Evolutionary conservation across 768 basidiomycete genomes (phyloP).

Genomic region (Tricholoma saponaceum): DNA sequence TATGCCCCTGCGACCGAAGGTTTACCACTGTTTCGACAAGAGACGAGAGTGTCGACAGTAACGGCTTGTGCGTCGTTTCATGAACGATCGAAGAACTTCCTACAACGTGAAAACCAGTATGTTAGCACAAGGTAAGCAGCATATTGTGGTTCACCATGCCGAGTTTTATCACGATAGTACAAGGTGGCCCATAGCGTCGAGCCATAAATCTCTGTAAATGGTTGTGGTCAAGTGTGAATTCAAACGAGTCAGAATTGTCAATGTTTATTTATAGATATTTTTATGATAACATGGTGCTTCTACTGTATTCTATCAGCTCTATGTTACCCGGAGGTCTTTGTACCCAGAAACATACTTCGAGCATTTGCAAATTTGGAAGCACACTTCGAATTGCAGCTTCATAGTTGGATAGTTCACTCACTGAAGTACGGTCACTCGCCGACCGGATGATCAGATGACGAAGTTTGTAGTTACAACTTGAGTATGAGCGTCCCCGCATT

Average conservation of each 20-base stretch:
- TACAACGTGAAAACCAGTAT: constrained; percentile 23
- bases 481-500: not conserved
- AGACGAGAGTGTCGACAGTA: constrained; percentile 86
- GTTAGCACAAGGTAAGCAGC: constrained; percentile 8
- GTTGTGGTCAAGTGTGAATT: not conserved
- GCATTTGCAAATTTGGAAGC: too few relatives aligned
- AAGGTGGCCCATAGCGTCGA: constrained; percentile 30
- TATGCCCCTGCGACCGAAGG: constrained; percentile 78
- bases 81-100: constrained; percentile 97
- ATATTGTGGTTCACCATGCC: constrained; percentile 38
- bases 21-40: constrained; percentile 87
- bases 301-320: too few relatives aligned
- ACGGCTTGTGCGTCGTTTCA: constrained; percentile 87
- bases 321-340: too few relatives aligned
- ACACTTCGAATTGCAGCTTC: too few relatives aligned
- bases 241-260: too few relatives aligned
- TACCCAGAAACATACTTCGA: too few relatives aligned
- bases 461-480: not conserved
- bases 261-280: too few relatives aligned
- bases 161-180: constrained; percentile 84
- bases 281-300: too few relatives aligned
- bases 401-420: too few relatives aligned
- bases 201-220: constrained; percentile 9
- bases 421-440: not conserved
- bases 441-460: not conserved